Base-by-base conservation (phyloP, 139 green algal genomes). In the Chlamydomonas sp. region DNA sequence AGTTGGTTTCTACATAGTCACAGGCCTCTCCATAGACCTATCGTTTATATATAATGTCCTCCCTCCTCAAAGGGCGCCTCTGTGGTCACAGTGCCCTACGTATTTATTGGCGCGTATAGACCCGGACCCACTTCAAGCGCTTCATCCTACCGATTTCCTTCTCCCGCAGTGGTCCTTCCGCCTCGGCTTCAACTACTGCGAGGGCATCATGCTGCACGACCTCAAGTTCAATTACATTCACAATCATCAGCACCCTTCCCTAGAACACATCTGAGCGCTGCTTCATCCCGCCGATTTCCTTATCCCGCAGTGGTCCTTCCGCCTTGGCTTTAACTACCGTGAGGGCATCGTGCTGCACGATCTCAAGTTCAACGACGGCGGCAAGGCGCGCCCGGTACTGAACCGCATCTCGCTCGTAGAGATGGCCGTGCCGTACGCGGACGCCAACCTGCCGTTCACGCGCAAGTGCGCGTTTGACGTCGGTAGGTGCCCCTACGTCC, bases 381-480 rank as follows among this genome's bases (percentile, higher is more conserved):
- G 77, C 0, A 62, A 62, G 10, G 24, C 76, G 65, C 73, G 88
- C 29, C 80, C 87, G 2, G 72, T 96, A 0, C 63, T 90, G 39
- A 72, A 91, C 71, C 75, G 90, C 2, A 50, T 81, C 0, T 87
- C 77, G 24, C 79, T 92, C 34, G 87, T 84, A 34, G 75, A 95
- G 81, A 95, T 95, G 83, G 88, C 88, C 6, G 89, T 95, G 50
- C 89, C 89, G 0, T 93, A 90, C 54, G 75, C 58, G 54, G 58
- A 73, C 26, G 58, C 58, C 48, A 65, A 36, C 70, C 70, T 69
- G 65, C 90, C 89, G 6, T 93, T 86, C 73, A 67, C 88, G 43
- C 68, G 79, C 39, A 95, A 95, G 79, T 94, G 87, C 48, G 89
- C 89, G 26, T 95, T 94, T 72, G 89, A 95, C 58, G 82, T 90